Conservation (phyloP, 2,329 filamentous ascomycete genomes). For the Colletotrichum sp. region DNA sequence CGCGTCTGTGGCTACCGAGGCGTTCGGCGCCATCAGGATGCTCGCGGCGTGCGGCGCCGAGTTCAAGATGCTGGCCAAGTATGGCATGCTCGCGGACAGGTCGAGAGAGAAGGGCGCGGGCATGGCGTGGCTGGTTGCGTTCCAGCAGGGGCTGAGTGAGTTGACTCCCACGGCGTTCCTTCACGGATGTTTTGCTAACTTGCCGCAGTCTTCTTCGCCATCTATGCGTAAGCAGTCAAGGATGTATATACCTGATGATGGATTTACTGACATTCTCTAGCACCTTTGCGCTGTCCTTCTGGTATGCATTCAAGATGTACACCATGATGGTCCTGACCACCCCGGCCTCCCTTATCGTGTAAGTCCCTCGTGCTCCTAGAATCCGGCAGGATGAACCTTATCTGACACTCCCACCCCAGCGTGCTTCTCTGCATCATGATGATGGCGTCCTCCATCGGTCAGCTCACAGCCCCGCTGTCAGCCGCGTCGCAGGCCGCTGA, state of each 20-base stretch:
- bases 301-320: slow-evolving; percentile 25
- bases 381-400: not conserved
- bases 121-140: slow-evolving; percentile 25
- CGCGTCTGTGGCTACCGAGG: slow-evolving; percentile 42
- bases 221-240: slow-evolving; percentile 19
- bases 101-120: slow-evolving; percentile 33
- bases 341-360: slow-evolving; percentile 26
- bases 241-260: not conserved
- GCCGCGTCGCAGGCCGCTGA: slow-evolving; percentile 38
- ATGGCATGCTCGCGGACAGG: slow-evolving; percentile 38
- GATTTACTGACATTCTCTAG: not conserved
- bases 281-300: slow-evolving; percentile 25
- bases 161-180: not conserved
- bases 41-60: slow-evolving; percentile 48
- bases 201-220: slow-evolving; percentile 20
- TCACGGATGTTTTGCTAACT: not conserved
- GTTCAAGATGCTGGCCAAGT: slow-evolving; percentile 36
- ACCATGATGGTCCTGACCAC: slow-evolving; percentile 21
- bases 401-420: not conserved
- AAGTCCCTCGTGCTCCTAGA: not conserved
- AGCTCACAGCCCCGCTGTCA: slow-evolving; percentile 38
- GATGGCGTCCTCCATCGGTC: slow-evolving; percentile 31
- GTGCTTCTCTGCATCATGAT: slow-evolving; percentile 30
- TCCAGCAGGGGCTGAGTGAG: slow-evolving; percentile 30
- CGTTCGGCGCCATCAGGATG: slow-evolving; percentile 46